phyloP scores from a whole-genome alignment of 2,329 filamentous ascomycete genomes.

The Verticillium albo-atrum region DNA sequence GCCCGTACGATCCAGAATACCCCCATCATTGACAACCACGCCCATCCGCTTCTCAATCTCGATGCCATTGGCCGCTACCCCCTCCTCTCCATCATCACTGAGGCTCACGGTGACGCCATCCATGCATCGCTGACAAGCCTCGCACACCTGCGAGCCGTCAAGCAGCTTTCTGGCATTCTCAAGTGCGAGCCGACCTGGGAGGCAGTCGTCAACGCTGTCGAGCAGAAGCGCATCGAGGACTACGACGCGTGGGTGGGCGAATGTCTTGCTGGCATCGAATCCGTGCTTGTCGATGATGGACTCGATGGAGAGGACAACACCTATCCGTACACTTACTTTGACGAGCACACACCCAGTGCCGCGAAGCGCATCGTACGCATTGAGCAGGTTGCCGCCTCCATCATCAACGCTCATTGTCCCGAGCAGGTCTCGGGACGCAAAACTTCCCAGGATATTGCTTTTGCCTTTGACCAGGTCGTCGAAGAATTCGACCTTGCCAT shows the following conservation, averaged over 20 bases:
- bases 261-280: constrained; percentile 70
- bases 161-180: constrained; percentile 63
- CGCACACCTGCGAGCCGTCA: constrained; percentile 64
- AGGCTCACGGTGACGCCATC: constrained; percentile 67
- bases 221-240: constrained; percentile 34
- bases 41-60: constrained; percentile 61
- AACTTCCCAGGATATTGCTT: constrained; percentile 17
- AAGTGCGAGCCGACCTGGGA: constrained; percentile 61
- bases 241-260: constrained; percentile 54
- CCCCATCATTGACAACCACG: constrained; percentile 71
- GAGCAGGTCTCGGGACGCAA: constrained; percentile 17
- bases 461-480: constrained; percentile 29
- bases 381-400: constrained; percentile 63
- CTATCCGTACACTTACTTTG: constrained; percentile 60
- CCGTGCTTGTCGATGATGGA: constrained; percentile 75
- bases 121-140: constrained; percentile 57
- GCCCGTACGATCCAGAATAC: constrained; percentile 41
- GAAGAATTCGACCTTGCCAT: constrained; percentile 40
- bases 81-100: constrained; percentile 61
- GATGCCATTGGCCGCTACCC: constrained; percentile 41
- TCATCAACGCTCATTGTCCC: constrained; percentile 45
- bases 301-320: constrained; percentile 51
- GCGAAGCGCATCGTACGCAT: constrained; percentile 75
- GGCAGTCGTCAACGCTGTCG: constrained; percentile 39
- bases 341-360: constrained; percentile 56